These are phyloP conservation scores for Protostelium mycophagum DNA, from an alignment of 78 protist genomes.

Conservation along the genomic window DNA sequence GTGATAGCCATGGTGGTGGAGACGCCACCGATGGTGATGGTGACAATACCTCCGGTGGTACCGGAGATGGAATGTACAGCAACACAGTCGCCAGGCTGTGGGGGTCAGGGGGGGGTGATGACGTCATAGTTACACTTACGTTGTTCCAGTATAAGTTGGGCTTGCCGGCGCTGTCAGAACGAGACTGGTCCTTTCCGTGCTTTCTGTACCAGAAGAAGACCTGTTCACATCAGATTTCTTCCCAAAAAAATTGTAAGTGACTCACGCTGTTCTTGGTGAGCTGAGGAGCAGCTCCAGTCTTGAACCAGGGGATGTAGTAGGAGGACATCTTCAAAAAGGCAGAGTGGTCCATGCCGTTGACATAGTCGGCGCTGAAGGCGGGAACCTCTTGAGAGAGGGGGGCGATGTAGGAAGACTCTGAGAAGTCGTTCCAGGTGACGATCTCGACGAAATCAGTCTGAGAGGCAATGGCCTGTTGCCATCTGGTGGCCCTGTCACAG, in stretches of 20 bases:
- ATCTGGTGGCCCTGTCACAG: not conserved
- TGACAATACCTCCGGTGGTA: not conserved
- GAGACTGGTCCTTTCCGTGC: not conserved
- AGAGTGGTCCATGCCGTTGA: not conserved
- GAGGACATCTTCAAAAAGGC: not conserved
- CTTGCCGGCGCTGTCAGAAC: not conserved
- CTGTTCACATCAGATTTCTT: too few species aligned
- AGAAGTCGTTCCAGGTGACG: not conserved
- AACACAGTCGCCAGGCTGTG: not conserved
- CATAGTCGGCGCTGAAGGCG: too few species aligned
- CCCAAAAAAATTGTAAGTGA: too few species aligned
- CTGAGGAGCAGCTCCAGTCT: not conserved
- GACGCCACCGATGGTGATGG: not conserved
- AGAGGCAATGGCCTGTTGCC: not conserved
- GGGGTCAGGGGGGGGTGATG: too few species aligned
- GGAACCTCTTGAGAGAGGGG: not conserved
- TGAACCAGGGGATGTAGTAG: not conserved
- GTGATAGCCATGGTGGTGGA: not conserved
- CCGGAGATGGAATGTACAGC: not conserved
- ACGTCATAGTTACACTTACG: not conserved
- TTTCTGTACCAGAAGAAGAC: not conserved
- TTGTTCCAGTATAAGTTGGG: not conserved
- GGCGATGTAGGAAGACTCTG: not conserved
- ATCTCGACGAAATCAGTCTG: not conserved
- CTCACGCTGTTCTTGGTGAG: not conserved